Percentiles rank a stretch among this genome's conserved stretches.
These are phyloP conservation scores for Ogataea degrootiae DNA, from an alignment of 805 yeast species.

Conservation along the genomic window DNA sequence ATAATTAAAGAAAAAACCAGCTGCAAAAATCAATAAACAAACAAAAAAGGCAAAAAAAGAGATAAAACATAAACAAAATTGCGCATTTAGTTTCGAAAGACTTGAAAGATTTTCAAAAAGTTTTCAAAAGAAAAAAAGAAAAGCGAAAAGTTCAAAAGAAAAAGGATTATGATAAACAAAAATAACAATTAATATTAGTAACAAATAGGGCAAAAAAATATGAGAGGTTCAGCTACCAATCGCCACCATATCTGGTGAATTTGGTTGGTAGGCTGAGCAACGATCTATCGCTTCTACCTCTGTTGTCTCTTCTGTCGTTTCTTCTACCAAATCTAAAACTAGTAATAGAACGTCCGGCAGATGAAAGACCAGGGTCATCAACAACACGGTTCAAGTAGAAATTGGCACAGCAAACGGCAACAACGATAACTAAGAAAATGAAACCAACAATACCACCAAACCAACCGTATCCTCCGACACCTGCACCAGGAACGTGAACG, in stretches of 20 bases:
- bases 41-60: too few species aligned
- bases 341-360: slow-evolving; percentile 22
- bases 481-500: slow-evolving; percentile 77
- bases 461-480: slow-evolving; percentile 44
- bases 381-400: slow-evolving; percentile 20
- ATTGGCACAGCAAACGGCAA: slow-evolving; percentile 20
- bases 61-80: too few species aligned
- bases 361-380: slow-evolving; percentile 9
- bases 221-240: slow-evolving; percentile 17
- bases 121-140: too few species aligned
- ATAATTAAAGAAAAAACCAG: too few species aligned
- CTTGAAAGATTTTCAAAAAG: too few species aligned
- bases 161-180: too few species aligned
- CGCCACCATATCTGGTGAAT: slow-evolving; percentile 30
- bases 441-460: slow-evolving; percentile 36
- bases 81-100: too few species aligned
- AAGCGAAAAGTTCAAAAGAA: too few species aligned
- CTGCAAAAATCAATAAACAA: too few species aligned
- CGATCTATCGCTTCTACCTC: slow-evolving; percentile 22
- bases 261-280: slow-evolving; percentile 29
- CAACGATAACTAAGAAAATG: slow-evolving; percentile 22
- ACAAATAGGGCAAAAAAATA: neutral
- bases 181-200: too few species aligned
- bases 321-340: slow-evolving; percentile 28
- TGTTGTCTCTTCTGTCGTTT: slow-evolving; percentile 4